Evolutionary conservation across 192 early-diverging fungal species (phyloP).

Genomic region (Coemansia sp.): DNA sequence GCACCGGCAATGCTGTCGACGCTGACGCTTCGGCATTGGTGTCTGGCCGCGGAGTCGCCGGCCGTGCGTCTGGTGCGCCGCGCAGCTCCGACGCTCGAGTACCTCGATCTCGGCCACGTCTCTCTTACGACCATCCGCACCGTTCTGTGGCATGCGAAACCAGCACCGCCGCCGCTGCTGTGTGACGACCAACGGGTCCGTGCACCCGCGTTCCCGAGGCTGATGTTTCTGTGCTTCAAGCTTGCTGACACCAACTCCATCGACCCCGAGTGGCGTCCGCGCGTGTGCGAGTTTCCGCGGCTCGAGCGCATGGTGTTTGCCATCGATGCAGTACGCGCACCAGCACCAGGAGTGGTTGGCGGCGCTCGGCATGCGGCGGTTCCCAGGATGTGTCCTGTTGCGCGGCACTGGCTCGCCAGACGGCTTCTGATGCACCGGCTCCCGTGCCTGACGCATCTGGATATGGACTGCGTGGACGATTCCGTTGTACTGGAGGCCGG

Average conservation of each 20-base stretch:
- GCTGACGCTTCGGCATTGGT: constrained; percentile 7
- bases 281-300: not conserved
- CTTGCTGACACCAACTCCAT: not conserved
- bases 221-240: not conserved
- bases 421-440: constrained; percentile 2
- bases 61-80: constrained; percentile 6
- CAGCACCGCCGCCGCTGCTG: not conserved
- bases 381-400: not conserved
- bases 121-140: not conserved
- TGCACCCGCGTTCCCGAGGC: not conserved
- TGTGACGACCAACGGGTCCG: not conserved
- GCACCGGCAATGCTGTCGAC: constrained; percentile 1
- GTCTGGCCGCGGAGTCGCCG: not conserved
- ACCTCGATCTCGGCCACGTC: constrained; percentile 10
- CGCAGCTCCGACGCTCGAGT: constrained; percentile 9
- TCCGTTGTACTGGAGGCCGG: not conserved
- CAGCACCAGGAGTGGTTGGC: not conserved
- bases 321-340: not conserved
- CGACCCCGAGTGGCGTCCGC: not conserved
- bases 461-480: constrained; percentile 7
- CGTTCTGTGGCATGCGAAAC: constrained; percentile 7
- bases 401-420: not conserved
- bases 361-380: too few relatives aligned
- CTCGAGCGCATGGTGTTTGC: constrained; percentile 4
- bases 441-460: not conserved